Conservation (phyloP, 2,329 filamentous ascomycete genomes). For the Alternaria sp. region DNA sequence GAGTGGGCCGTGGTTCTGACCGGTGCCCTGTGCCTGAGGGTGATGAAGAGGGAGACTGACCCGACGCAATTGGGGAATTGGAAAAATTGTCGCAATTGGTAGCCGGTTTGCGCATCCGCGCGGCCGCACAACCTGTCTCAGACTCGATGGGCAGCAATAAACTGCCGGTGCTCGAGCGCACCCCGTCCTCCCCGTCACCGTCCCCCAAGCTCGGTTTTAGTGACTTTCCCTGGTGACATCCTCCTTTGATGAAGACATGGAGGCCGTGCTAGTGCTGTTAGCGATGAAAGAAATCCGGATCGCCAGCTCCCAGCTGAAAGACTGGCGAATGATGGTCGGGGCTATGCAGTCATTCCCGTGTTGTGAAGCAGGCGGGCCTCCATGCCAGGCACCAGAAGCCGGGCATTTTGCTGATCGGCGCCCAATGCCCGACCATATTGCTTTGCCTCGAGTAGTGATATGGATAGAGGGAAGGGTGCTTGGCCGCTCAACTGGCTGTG, state of each 20-base stretch:
- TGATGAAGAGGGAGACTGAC: slow-evolving; percentile 9
- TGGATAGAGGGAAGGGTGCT: slow-evolving; percentile 20
- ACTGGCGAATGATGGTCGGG: slow-evolving; percentile 18
- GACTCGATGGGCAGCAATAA: slow-evolving; percentile 36
- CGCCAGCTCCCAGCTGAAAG: slow-evolving; percentile 11
- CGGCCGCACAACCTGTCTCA: slow-evolving; percentile 26
- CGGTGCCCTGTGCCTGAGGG: slow-evolving; percentile 35
- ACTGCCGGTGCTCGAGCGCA: slow-evolving; percentile 22
- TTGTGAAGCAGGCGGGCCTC: slow-evolving; percentile 11
- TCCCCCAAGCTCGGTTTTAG: not conserved
- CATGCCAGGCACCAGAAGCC: slow-evolving; percentile 28
- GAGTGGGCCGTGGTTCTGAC: slow-evolving; percentile 28
- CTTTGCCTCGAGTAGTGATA: slow-evolving; percentile 16
- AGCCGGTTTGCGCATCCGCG: slow-evolving; percentile 10
- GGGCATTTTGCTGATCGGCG: slow-evolving; percentile 30
- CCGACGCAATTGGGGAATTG: slow-evolving; percentile 15
- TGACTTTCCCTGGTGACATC: not conserved
- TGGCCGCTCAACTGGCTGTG: slow-evolving; percentile 28
- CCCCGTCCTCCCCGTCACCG: not conserved
- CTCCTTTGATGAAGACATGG: not conserved
- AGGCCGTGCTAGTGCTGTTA: slow-evolving; percentile 1
- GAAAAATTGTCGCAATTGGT: slow-evolving; percentile 10
- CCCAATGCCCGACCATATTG: slow-evolving; percentile 36
- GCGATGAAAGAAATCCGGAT: not conserved
- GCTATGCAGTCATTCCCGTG: slow-evolving; percentile 30